A percentile compares a stretch with the other conserved stretches of the same genome.
Evolutionary conservation across 257 asterid species (phyloP).

Genomic region (Petunia secreta): DNA sequence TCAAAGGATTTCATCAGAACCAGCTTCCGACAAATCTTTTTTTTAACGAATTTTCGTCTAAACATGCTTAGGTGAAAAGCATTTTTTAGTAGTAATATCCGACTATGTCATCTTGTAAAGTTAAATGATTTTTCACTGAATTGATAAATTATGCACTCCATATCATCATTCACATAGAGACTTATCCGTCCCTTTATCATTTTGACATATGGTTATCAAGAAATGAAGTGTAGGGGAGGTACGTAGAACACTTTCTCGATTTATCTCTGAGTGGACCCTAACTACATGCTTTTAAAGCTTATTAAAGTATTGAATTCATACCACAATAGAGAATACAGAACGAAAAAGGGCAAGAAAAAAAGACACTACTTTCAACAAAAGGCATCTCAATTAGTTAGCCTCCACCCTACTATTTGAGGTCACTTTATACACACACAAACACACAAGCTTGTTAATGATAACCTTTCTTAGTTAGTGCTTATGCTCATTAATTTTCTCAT

Average conservation of each 20-base stretch:
- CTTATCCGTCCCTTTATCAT: neutral
- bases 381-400: neutral
- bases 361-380: neutral
- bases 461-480: neutral
- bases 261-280: neutral
- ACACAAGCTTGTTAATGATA: neutral
- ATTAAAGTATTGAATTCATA: neutral
- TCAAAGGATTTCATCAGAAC: too few relatives aligned
- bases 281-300: neutral
- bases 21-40: too few relatives aligned
- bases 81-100: too few relatives aligned
- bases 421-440: neutral
- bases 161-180: neutral
- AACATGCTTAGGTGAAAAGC: too few relatives aligned
- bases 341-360: neutral
- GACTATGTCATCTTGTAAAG: neutral
- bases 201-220: too few relatives aligned
- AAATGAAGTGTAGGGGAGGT: neutral
- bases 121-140: neutral
- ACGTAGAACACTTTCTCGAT: neutral
- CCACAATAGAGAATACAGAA: neutral
- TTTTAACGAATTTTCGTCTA: too few relatives aligned
- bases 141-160: slow-evolving; percentile 10
- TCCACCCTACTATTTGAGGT: neutral
- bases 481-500: neutral